phyloP scores from a whole-genome alignment of 179 eudicot genomes.

The Silene coronaria region DNA sequence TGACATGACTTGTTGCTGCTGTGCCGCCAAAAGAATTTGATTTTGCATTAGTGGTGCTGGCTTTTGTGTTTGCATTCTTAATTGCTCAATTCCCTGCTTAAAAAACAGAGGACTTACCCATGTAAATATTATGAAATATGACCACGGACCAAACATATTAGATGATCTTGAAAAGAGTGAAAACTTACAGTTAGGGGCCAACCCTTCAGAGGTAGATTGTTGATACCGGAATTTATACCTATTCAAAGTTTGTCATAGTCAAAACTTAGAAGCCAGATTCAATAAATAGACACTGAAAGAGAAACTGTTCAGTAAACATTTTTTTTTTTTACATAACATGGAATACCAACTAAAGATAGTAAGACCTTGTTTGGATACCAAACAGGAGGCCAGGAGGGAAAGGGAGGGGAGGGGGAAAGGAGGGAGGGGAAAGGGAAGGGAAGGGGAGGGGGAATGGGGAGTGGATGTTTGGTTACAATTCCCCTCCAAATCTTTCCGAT shows the following conservation, averaged over 20 bases:
- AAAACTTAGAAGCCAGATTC: neutral
- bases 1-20: conserved; percentile 73
- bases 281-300: conserved; percentile 3
- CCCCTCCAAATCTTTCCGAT: too few species aligned
- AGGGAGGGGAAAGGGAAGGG: too few species aligned
- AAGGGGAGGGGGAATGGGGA: too few species aligned
- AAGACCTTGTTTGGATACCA: too few species aligned
- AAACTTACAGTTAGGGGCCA: conserved; percentile 94
- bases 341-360: neutral
- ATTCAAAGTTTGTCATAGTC: conserved; percentile 16
- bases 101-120: conserved; percentile 5
- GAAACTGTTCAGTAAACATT: neutral
- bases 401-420: too few species aligned
- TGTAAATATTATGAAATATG: conserved; percentile 6
- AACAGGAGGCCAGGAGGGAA: too few species aligned
- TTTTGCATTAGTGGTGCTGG: conserved; percentile 58
- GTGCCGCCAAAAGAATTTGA: conserved; percentile 77
- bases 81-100: conserved; percentile 71
- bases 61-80: conserved; percentile 76
- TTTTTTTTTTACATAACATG: neutral
- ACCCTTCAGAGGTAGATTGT: conserved; percentile 77
- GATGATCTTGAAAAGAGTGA: conserved; percentile 6
- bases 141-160: neutral
- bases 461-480: too few species aligned
- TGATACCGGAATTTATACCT: conserved; percentile 61